Evolutionary conservation across 768 basidiomycete genomes (phyloP).

Genomic region (Boletus reticulatus): DNA sequence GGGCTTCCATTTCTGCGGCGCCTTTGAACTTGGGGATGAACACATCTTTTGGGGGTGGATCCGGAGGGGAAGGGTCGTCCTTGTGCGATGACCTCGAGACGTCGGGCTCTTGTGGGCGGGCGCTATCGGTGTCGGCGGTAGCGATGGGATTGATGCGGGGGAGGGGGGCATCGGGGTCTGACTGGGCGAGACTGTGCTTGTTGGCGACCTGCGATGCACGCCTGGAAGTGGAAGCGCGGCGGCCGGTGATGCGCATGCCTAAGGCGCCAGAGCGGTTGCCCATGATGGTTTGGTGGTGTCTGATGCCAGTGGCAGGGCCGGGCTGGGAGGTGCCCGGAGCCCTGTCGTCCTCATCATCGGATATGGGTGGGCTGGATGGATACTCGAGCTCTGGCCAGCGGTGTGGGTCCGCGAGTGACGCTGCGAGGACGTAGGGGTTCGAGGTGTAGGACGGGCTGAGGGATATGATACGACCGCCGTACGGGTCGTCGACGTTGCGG

Average conservation of each 20-base stretch:
- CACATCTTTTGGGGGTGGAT: slow-evolving; percentile 47
- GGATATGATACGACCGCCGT: slow-evolving; percentile 77
- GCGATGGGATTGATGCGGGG: slow-evolving; percentile 7
- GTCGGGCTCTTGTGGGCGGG: background rate
- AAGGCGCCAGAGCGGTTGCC: slow-evolving; percentile 65
- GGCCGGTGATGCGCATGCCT: slow-evolving; percentile 75
- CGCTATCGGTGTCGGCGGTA: slow-evolving; percentile 11
- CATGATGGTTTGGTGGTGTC: slow-evolving; percentile 89
- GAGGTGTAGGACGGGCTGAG: slow-evolving; percentile 72
- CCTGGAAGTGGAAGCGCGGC: slow-evolving; percentile 52
- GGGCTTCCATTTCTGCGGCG: slow-evolving; percentile 82
- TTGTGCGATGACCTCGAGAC: background rate
- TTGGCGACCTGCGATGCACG: slow-evolving; percentile 36
- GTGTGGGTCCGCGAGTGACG: slow-evolving; percentile 73
- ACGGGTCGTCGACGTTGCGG: slow-evolving; percentile 85
- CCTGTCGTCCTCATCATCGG: slow-evolving; percentile 52
- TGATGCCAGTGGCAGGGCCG: slow-evolving; percentile 46
- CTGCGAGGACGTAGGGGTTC: slow-evolving; percentile 81
- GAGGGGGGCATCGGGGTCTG: background rate
- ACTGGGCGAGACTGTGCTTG: background rate
- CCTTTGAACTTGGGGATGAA: slow-evolving; percentile 81
- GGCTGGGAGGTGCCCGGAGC: slow-evolving; percentile 24
- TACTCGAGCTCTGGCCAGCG: slow-evolving; percentile 83
- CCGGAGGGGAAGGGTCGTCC: slow-evolving; percentile 18
- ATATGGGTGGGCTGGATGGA: slow-evolving; percentile 68